Evolutionary conservation across 2,329 filamentous ascomycete species (phyloP), one percentile per base, ranked within the genome.

Genomic region (Fusarium sp.): DNA sequence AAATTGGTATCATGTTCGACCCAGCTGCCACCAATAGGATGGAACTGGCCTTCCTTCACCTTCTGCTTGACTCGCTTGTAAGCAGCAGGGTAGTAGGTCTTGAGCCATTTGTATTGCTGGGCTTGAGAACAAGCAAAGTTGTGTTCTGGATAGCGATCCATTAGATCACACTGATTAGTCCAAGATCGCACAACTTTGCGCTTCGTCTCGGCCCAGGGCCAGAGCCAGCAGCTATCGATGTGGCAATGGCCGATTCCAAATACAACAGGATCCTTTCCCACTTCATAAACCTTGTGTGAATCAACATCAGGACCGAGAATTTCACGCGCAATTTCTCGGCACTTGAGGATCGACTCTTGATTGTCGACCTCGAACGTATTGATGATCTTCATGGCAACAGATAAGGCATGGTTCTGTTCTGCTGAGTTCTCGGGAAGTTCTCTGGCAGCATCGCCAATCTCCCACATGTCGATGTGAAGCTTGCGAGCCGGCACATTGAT

Each of bases 1-100:
- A 99, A 87, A 76, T 99, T 99, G 67, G 96, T 99, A 77, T 99
- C 96, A 76, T 99, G 96, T 77, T 99, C 96, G 17, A 99, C 95
- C 96, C 96, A 99, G 81, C 94, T 97, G 54, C 96, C 96, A 67
- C 96, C 96, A 72, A 99, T 95, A 15, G 94, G 94, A 71, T 97
- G 93, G 79, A 99, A 99, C 64, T 88, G 91, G 22, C 94, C 95
- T 73, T 94, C 89, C 79, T 93, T 93, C 63, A 98, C 91, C 85
- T 97, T 97, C 56, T 86, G 83, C 82, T 96, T 97, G 70, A 99
- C 95, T 17, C 95, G 90, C 71, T 96, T 91, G 77, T 93, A 98
- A 3, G 93, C 91, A 40, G 89, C 89, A 1, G 96, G 95, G 76
- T 99, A 99, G 69, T 93, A 84, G 71, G 92, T 83, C 81, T 98